A percentile compares a stretch with the other conserved stretches of the same genome.
These are phyloP conservation scores for Spizellomyces sp. DNA, from an alignment of 192 early-diverging fungal genomes.

Conservation along the genomic window DNA sequence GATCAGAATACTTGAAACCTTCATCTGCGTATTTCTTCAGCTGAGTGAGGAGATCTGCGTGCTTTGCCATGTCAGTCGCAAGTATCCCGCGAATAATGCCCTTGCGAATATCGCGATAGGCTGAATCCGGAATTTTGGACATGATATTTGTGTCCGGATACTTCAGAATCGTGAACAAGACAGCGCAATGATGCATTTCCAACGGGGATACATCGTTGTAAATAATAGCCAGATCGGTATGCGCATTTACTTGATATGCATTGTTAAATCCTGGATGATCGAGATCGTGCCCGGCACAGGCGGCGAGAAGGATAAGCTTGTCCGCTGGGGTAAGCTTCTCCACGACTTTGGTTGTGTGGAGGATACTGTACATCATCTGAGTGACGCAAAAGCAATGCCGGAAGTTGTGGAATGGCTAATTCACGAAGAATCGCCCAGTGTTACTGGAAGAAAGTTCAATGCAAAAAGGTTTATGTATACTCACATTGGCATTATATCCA, in stretches of 20 bases:
- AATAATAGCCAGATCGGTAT: constrained; percentile 49
- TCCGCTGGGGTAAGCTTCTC: constrained; percentile 45
- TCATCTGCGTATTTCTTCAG: constrained; percentile 42
- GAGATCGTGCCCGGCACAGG: constrained; percentile 44
- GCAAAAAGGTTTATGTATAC: not conserved
- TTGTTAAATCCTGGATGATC: constrained; percentile 56
- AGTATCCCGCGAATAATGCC: constrained; percentile 54
- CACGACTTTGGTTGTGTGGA: constrained; percentile 38
- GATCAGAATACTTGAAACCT: constrained; percentile 46
- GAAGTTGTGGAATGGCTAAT: constrained; percentile 57
- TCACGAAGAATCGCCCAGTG: not conserved
- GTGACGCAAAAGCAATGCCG: constrained; percentile 58
- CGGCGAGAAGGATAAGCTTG: constrained; percentile 40
- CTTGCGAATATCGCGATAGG: constrained; percentile 51
- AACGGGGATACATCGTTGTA: constrained; percentile 60
- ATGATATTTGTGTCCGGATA: constrained; percentile 45
- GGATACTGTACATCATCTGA: constrained; percentile 57
- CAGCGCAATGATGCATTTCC: constrained; percentile 56
- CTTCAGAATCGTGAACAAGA: constrained; percentile 50
- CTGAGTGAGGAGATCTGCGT: constrained; percentile 47
- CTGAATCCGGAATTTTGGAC: constrained; percentile 25
- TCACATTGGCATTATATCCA: constrained; percentile 50
- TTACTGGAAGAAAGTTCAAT: not conserved
- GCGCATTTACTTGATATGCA: constrained; percentile 55
- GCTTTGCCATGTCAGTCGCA: constrained; percentile 60